phyloP scores from a whole-genome alignment of 2,329 filamentous ascomycete species.

The Alternaria gaisen region DNA sequence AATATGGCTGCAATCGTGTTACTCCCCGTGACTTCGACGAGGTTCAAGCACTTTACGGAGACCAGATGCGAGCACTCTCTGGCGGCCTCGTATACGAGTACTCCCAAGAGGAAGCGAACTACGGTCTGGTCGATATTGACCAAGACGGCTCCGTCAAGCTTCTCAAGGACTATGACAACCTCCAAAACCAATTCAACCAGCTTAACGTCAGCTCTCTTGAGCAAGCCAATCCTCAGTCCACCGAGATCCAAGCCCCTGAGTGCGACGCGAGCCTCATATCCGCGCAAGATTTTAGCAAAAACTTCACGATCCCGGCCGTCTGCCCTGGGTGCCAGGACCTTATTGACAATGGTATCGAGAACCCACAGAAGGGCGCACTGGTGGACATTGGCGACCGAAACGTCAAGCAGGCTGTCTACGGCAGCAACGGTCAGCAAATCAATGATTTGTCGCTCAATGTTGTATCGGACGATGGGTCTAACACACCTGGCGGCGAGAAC shows the following conservation, averaged over 20 bases:
- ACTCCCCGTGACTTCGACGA: constrained; percentile 78
- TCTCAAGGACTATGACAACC: constrained; percentile 66
- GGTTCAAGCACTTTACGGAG: constrained; percentile 74
- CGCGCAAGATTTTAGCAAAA: constrained; percentile 71
- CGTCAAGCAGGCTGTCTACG: constrained; percentile 67
- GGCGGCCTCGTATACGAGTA: constrained; percentile 86
- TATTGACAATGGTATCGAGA: constrained; percentile 77
- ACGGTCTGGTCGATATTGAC: constrained; percentile 59
- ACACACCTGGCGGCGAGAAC: constrained; percentile 60
- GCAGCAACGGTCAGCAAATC: constrained; percentile 65
- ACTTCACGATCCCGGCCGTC: constrained; percentile 79
- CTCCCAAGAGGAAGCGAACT: constrained; percentile 72
- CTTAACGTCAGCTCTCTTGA: constrained; percentile 76
- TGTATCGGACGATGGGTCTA: constrained; percentile 61
- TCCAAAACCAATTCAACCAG: constrained; percentile 77
- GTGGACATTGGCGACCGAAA: constrained; percentile 65
- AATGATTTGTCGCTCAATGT: constrained; percentile 68
- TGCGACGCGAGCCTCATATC: constrained; percentile 75
- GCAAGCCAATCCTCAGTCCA: constrained; percentile 66
- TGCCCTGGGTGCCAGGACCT: constrained; percentile 74
- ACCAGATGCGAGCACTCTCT: constrained; percentile 75
- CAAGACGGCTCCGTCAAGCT: constrained; percentile 55
- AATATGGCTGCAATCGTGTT: constrained; percentile 76
- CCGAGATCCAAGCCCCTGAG: constrained; percentile 64
- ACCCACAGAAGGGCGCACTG: constrained; percentile 66